These are phyloP conservation scores for Plectranthus barbatus DNA, from an alignment of 257 asterid genomes.

Conservation along the genomic window DNA sequence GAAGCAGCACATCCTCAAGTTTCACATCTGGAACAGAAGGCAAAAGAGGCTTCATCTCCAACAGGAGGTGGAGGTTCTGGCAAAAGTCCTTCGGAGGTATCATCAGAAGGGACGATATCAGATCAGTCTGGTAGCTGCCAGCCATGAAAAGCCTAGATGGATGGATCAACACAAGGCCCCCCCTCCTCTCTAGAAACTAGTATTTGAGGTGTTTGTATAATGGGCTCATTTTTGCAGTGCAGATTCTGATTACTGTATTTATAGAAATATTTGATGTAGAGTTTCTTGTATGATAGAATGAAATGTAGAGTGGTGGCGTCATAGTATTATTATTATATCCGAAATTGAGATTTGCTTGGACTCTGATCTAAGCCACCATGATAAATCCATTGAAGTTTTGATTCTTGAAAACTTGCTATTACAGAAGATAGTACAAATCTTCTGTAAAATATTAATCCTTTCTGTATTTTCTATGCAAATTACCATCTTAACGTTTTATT, in stretches of 20 bases:
- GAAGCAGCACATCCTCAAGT: constrained; percentile 22
- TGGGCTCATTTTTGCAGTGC: constrained; percentile 38
- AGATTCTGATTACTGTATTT: constrained; percentile 20
- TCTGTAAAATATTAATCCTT: neutral
- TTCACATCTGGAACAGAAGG: constrained; percentile 10
- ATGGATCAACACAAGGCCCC: neutral
- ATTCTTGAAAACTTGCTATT: neutral
- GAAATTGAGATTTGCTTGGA: neutral
- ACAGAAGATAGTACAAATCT: neutral
- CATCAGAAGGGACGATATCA: constrained; percentile 63
- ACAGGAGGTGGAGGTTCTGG: constrained; percentile 40
- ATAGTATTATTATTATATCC: constrained; percentile 4
- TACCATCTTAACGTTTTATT: too few relatives aligned
- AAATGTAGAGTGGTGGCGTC: constrained; percentile 10
- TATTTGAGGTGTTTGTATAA: neutral
- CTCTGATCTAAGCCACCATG: neutral
- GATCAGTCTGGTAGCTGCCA: constrained; percentile 32
- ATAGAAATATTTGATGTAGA: constrained; percentile 21
- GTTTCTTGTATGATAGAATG: constrained; percentile 10
- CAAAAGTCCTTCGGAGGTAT: constrained; percentile 41
- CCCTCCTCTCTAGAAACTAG: neutral
- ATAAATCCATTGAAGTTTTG: neutral
- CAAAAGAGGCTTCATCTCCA: constrained; percentile 19
- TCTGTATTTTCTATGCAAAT: too few relatives aligned
- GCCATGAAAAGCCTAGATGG: constrained; percentile 29